Base-by-base conservation (phyloP, 2,329 filamentous ascomycete species). In the Colletotrichum shisoi region DNA sequence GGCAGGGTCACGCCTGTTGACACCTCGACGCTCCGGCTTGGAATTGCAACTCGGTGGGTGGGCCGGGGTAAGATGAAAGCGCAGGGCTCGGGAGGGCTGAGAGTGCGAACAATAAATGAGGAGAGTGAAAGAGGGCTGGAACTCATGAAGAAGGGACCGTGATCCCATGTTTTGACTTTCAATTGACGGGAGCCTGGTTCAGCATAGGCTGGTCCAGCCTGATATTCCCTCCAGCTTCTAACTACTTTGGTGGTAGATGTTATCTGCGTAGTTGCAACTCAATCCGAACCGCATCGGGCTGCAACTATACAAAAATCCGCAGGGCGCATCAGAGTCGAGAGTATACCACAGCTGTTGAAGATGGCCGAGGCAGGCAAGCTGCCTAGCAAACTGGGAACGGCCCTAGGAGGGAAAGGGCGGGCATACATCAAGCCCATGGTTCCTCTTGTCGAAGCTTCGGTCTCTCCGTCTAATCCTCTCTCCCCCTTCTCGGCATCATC, bases 1-100 rank as follows among this genome's bases (percentile, higher is more conserved):
- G 31, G 40, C 62, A 59, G n/a, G 56, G 46, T 40, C 46, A 60
- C 39, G 27, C 46, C 62, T 19, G 24, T 53, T 27, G 58, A 52
- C 44, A 15, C 49, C 40, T 44, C 37, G 58, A 52, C 44, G n/a
- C 49, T 48, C 17, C 40, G 31, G n/a, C 44, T 34, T 13, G 27
- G 27, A 12, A 52, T 45, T 7, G 19, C 42, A 45, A 15, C 45
- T 37, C 45, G 24, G 42, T 45, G 27, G 45, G 40, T 45, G 40
- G 54, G 24, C 40, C 19, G 15, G 17, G 19, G 19, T 37, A 31
- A 37, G 56, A 58, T 58, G 42, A 48, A 39, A 37, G 34, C n/a
- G 31, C 51, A 40, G 34, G 37, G 15, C 17, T 57, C 19, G 27
- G 45, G 27, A 51, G 21, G 5, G 31, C 31, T 40, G 37, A 53